Evolutionary conservation across 768 basidiomycete genomes (phyloP).

Genomic region (Boletus subparvulus): DNA sequence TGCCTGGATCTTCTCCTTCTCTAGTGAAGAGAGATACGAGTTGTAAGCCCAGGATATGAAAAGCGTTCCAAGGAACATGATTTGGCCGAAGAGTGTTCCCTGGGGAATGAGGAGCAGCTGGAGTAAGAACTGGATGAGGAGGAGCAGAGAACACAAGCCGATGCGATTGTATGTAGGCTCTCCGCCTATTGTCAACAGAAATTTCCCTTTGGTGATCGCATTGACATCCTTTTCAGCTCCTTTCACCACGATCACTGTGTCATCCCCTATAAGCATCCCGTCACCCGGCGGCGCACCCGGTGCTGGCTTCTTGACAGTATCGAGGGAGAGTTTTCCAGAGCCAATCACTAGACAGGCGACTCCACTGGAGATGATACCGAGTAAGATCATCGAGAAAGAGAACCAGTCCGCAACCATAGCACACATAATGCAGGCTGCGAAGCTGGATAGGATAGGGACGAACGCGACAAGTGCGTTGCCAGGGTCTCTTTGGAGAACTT

Average conservation of each 20-base stretch:
- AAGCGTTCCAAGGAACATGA: conserved; percentile 34
- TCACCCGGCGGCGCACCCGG: conserved; percentile 30
- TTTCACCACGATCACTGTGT: conserved; percentile 30
- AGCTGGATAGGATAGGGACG: conserved; percentile 27
- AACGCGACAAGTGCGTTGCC: conserved; percentile 18
- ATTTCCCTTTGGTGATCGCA: conserved; percentile 33
- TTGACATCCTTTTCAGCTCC: conserved; percentile 34
- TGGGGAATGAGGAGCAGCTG: conserved; percentile 39
- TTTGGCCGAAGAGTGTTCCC: conserved; percentile 34
- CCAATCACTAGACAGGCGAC: conserved; percentile 30
- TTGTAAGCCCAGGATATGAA: conserved; percentile 38
- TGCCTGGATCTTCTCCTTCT: conserved; percentile 32
- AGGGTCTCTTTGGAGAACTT: not conserved
- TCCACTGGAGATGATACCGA: conserved; percentile 35
- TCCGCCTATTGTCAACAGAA: conserved; percentile 20
- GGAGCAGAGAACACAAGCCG: conserved; percentile 32
- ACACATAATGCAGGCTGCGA: conserved; percentile 23
- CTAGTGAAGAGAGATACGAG: conserved; percentile 37
- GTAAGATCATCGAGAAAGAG: conserved; percentile 31
- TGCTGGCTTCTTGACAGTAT: conserved; percentile 20
- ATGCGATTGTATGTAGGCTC: conserved; percentile 16
- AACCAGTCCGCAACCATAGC: conserved; percentile 32
- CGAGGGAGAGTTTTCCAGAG: conserved; percentile 25
- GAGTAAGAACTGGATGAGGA: conserved; percentile 33
- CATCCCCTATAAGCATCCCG: conserved; percentile 28